These are phyloP conservation scores for Platanthera zijinensis DNA, from an alignment of 106 monocot species.

Conservation along the genomic window DNA sequence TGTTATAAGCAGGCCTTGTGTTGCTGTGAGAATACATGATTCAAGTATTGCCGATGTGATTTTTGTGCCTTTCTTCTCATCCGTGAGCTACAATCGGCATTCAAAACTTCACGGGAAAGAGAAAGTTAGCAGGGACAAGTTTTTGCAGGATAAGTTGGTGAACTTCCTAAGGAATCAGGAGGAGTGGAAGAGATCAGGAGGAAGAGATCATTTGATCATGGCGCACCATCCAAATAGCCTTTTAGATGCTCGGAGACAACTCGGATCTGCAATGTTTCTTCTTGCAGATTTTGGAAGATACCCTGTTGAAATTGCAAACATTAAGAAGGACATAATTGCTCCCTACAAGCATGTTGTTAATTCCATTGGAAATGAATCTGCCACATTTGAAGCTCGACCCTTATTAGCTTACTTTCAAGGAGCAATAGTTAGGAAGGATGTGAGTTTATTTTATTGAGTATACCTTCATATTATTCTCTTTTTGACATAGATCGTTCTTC, in stretches of 20 bases:
- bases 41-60: constrained; percentile 58
- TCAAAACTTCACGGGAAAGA: constrained; percentile 52
- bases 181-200: constrained; percentile 60
- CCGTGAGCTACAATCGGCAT: constrained; percentile 74
- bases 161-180: constrained; percentile 36
- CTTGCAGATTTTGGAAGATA: constrained; percentile 88
- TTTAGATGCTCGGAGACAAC: constrained; percentile 36
- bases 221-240: constrained; percentile 92
- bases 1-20: constrained; percentile 27
- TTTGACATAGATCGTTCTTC: neutral
- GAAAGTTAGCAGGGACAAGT: constrained; percentile 31
- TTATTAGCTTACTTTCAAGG: constrained; percentile 50
- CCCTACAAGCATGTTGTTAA: constrained; percentile 53
- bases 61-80: constrained; percentile 96
- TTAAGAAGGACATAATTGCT: constrained; percentile 58
- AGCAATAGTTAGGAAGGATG: constrained; percentile 63
- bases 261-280: constrained; percentile 41
- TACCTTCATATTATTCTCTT: neutral
- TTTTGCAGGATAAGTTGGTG: constrained; percentile 61
- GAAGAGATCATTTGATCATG: constrained; percentile 67
- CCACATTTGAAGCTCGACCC: constrained; percentile 39
- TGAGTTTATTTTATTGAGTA: constrained; percentile 26
- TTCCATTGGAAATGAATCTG: constrained; percentile 29
- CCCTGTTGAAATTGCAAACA: constrained; percentile 52
- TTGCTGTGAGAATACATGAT: constrained; percentile 47